phyloP scores from a whole-genome alignment of 1,284 basidiomycete species.

The Coniferiporia sulphurascens region DNA sequence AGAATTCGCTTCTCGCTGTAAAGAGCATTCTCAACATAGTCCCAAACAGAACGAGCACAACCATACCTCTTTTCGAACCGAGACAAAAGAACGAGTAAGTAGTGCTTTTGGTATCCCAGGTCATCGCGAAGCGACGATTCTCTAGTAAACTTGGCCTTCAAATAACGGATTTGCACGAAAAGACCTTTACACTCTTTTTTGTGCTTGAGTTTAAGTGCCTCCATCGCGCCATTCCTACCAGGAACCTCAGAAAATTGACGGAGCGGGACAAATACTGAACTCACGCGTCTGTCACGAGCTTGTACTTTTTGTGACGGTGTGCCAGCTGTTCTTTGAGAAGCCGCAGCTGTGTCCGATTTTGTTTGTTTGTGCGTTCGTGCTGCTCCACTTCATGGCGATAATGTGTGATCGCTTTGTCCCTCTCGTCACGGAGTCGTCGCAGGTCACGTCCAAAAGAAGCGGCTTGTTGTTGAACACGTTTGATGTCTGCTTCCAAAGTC shows the following conservation, averaged over 20 bases:
- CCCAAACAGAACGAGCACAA: neutral
- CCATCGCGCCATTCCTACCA: conserved; percentile 49
- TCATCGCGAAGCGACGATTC: conserved; percentile 81
- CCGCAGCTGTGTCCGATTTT: conserved; percentile 59
- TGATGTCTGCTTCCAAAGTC: conserved; percentile 62
- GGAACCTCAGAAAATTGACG: neutral
- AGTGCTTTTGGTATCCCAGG: conserved; percentile 84
- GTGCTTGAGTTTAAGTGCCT: conserved; percentile 60
- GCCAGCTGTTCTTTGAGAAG: conserved; percentile 67
- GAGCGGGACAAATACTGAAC: neutral
- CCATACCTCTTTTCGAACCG: conserved; percentile 72
- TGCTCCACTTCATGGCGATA: conserved; percentile 49
- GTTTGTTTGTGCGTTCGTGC: conserved; percentile 56
- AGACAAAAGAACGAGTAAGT: conserved; percentile 59
- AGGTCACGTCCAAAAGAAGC: conserved; percentile 74
- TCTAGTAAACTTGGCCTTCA: conserved; percentile 87
- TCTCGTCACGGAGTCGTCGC: conserved; percentile 56
- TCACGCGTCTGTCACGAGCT: neutral
- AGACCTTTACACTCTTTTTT: conserved; percentile 85
- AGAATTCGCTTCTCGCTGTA: conserved; percentile 73
- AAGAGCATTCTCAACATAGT: conserved; percentile 10
- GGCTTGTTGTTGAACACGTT: conserved; percentile 65
- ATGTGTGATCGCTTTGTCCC: conserved; percentile 53
- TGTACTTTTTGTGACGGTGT: conserved; percentile 17
- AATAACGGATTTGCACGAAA: conserved; percentile 83